Base-by-base conservation (phyloP, 257 asterid species). In the Solanum virginianum region DNA sequence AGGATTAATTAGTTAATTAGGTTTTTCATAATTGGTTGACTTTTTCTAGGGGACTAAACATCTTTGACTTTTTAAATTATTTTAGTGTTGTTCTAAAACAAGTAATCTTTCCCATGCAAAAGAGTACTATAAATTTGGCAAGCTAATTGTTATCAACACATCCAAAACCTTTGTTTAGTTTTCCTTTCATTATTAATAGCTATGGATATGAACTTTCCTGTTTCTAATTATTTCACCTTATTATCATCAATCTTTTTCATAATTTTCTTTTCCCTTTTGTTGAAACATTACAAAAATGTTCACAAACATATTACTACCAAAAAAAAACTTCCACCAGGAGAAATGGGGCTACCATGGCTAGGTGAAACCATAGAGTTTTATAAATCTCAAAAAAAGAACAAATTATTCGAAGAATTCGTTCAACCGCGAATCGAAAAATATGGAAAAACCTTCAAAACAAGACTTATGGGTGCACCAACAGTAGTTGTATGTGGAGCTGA, bases 401-500 rank as follows among this genome's bases (percentile, higher is more conserved):
- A 86, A 24, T 11, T 95, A 62, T 92, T 91, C 57, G 91, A 93
- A 80, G 96, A 95, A 24, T 95, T 95, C 84, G 91, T 95, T 56
- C 90, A 66, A 17, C 88, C 97, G 10, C 92, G 99, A 18, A 87
- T 93, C 45, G 86, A 71, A 32, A 91, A 87, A 81, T 89, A 91
- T 75, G 98, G 99, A 2, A 89, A 75, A 22, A 91, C 95, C 0
- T 95, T 95, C 97, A 93, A 92, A 85, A 94, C 99, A 14, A 90
- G 92, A 81, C 79, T 94, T 13, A 93, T 95, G 97, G 99, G 98
- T 39, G 82, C 89, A 60, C 93, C 94, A 4, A 95, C 99, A 0
- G 95, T 95, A 70, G 95, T 95, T 51, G 94, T 95, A 8, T 93
- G 92, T 51, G 99, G 98, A 49, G 94, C 92, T 0, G 95, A 95